Percentiles rank a stretch among this genome's conserved stretches.
Evolutionary conservation across 768 basidiomycete genomes (phyloP).

Genomic region (Plicaturopsis crispa): DNA sequence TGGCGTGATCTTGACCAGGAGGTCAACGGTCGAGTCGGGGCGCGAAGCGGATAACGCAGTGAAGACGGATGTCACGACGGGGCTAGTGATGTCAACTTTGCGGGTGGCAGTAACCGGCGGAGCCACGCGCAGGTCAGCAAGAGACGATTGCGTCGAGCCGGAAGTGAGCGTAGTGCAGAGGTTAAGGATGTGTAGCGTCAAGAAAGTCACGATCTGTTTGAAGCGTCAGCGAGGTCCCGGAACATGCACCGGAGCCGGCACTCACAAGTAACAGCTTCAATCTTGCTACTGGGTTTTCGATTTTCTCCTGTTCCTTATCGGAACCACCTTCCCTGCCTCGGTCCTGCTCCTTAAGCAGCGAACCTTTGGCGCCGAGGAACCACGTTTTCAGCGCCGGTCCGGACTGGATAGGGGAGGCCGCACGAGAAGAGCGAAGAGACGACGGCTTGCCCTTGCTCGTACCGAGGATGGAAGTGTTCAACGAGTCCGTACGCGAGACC

Average conservation of each 20-base stretch:
- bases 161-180: constrained; percentile 85
- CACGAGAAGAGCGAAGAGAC: no score
- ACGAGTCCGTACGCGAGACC: no score
- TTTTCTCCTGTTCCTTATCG: constrained; percentile 35
- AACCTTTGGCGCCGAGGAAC: constrained; percentile 45
- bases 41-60: constrained; percentile 36
- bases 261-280: constrained; percentile 82
- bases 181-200: constrained; percentile 87
- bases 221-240: no score
- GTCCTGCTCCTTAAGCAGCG: constrained; percentile 36
- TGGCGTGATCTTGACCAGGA: constrained; percentile 56
- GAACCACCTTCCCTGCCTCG: constrained; percentile 9
- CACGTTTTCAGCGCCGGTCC: no score
- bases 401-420: no score
- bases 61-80: constrained; percentile 51
- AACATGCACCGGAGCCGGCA: no score
- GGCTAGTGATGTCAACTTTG: constrained; percentile 66
- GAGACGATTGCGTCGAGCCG: constrained; percentile 27
- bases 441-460: no score
- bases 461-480: no score
- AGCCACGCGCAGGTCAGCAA: constrained; percentile 5
- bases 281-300: constrained; percentile 80
- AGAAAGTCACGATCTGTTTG: constrained; percentile 76
- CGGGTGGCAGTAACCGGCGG: constrained; percentile 21
- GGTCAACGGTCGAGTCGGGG: constrained; percentile 20